A percentile compares a stretch with the other conserved stretches of the same genome.
Evolutionary conservation across 1,284 basidiomycete genomes (phyloP).

Genomic region (Rhodotorula sp.): DNA sequence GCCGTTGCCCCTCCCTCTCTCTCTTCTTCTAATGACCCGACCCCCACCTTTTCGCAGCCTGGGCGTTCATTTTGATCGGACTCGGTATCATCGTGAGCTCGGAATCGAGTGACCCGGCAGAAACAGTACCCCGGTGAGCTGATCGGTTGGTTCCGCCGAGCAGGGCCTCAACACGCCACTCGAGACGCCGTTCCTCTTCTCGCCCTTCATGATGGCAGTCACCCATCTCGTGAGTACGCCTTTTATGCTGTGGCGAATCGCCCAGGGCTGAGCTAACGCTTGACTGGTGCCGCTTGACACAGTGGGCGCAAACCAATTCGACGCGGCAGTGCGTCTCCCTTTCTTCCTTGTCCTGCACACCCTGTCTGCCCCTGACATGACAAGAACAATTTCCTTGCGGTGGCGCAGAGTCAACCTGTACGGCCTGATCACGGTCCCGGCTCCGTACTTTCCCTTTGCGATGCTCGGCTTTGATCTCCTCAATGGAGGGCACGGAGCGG

Average conservation of each 20-base stretch:
- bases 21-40: too few species aligned
- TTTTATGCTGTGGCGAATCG: too few species aligned
- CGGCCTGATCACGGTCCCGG: conserved; percentile 68
- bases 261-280: not conserved
- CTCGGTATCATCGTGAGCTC: conserved; percentile 55
- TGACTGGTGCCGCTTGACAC: not conserved
- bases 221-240: conserved; percentile 56
- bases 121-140: not conserved
- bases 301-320: conserved; percentile 37
- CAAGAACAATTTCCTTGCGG: too few species aligned
- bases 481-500: conserved; percentile 61
- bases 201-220: conserved; percentile 67
- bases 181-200: conserved; percentile 59
- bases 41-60: conserved; percentile 23
- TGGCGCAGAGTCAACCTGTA: conserved; percentile 64
- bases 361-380: too few species aligned
- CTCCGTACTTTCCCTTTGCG: conserved; percentile 71
- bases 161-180: conserved; percentile 66
- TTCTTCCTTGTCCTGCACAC: too few species aligned
- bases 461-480: conserved; percentile 71
- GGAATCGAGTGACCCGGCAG: not conserved
- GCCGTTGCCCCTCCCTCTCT: not conserved
- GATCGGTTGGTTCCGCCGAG: not conserved
- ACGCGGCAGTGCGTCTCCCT: conserved; percentile 27
- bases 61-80: conserved; percentile 53